Evolutionary conservation across 2,329 filamentous ascomycete species (phyloP).

Genomic region (Fusarium sambucinum): DNA sequence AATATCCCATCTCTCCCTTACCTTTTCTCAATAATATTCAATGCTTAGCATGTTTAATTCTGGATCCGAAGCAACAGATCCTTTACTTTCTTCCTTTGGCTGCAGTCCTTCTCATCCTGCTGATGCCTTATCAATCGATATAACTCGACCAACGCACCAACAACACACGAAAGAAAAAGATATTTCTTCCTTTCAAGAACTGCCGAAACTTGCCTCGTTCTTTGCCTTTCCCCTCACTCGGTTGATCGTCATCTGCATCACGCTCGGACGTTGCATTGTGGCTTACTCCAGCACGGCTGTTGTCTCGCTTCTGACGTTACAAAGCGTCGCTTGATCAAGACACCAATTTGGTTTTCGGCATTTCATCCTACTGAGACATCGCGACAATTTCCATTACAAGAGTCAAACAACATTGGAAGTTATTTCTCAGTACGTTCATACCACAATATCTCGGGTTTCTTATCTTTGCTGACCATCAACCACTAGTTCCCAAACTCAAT

Average conservation of each 20-base stretch:
- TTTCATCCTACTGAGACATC: conserved; percentile 21
- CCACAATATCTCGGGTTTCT: background rate
- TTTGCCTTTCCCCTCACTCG: background rate
- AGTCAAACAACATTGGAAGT: background rate
- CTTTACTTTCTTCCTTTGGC: background rate
- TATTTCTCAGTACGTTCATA: background rate
- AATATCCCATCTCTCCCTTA: conserved; percentile 1
- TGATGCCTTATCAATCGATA: conserved; percentile 8
- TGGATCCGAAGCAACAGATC: background rate
- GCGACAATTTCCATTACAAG: conserved; percentile 5
- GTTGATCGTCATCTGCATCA: conserved; percentile 4
- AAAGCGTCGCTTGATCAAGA: conserved; percentile 30
- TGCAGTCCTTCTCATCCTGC: background rate
- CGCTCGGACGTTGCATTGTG: conserved; percentile 27
- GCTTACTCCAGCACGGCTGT: conserved; percentile 9
- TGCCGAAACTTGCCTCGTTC: background rate
- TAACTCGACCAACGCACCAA: conserved; percentile 2
- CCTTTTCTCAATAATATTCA: background rate
- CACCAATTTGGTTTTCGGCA: conserved; percentile 13
- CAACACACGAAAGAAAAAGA: background rate
- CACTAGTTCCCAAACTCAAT: background rate
- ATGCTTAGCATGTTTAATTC: background rate
- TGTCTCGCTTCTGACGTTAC: conserved; percentile 21
- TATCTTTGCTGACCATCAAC: conserved; percentile 1
- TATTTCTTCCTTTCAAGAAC: background rate